Evolutionary conservation across 2,329 filamentous ascomycete genomes (phyloP).

Genomic region (Myriosclerotinia scirpicola): DNA sequence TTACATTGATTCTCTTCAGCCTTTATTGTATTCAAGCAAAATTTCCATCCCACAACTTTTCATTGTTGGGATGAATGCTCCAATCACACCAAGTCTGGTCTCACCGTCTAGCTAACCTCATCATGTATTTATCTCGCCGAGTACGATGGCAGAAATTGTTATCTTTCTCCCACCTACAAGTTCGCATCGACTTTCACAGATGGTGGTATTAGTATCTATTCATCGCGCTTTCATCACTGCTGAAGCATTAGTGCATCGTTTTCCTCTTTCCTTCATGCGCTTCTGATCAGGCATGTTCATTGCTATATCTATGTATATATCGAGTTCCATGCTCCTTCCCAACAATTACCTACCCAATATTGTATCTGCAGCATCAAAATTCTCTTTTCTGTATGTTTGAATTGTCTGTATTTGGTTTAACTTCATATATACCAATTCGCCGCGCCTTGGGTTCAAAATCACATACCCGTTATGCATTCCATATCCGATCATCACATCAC

Average conservation of each 20-base stretch:
- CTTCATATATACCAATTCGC: background rate
- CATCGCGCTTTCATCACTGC: no score
- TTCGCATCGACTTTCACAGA: no score
- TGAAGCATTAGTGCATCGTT: no score
- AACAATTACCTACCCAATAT: background rate
- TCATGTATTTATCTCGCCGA: background rate
- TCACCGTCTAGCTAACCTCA: background rate
- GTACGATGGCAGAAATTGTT: background rate
- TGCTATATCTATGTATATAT: background rate
- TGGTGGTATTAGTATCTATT: no score
- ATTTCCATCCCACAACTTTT: background rate
- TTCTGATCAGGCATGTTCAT: background rate
- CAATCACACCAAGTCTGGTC: background rate
- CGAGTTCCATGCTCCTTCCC: background rate
- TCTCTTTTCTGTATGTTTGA: background rate
- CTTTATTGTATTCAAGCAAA: background rate
- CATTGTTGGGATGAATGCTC: background rate
- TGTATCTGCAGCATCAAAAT: background rate
- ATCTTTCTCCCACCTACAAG: background rate
- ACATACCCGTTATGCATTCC: background rate
- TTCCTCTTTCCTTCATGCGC: background rate
- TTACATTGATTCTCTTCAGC: rapidly evolving
- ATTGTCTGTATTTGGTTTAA: background rate
- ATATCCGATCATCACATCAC: no score
- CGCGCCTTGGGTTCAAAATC: background rate